Evolutionary conservation across 78 protist genomes (phyloP), one percentile per base, ranked within the genome.

Genomic region (Paulinella micropora): DNA sequence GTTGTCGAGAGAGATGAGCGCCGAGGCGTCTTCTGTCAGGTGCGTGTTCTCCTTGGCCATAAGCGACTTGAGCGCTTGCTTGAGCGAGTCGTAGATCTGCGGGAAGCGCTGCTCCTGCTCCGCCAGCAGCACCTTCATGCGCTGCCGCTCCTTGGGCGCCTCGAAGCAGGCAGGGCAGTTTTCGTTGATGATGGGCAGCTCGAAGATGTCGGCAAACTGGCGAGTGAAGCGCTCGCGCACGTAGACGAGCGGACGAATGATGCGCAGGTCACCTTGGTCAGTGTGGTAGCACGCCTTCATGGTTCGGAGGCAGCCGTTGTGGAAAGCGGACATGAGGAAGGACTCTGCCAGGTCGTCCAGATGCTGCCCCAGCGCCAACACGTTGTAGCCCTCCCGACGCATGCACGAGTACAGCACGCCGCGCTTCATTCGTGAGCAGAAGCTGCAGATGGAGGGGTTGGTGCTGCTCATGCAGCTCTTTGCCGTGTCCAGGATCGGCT

Each of bases 151-250:
- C 88, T 94, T 94, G 6, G 97, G 97, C 2, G 91, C 92, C 37
- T 89, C 90, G 28, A 89, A 89, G 37, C 97, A 95, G 1, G 96
- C 97, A 1, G 97, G 97, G 85, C 97, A 95, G 87, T 93, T 95
- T 32, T 95, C 97, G 15, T 35, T 0, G 4, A 95, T 94, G 3
- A 95, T 91, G 1, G 97, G 97, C 64, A 95, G 90, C n/a, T 41
- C 73, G 84, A 37, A 6, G 39, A 34, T 0, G n/a, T 39, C 79
- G 6, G 97, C 94, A 69, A 93, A 93, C 1, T 31, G 84, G 39
- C 92, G 79, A n/a, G 89, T 34, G 83, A 41, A 88, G 34, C 35
- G 15, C 67, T 95, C 96, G 2, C 97, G 88, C n/a, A 93, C 88
- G 37, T 90, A 79, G 35, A 64, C 81, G 23, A 95, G 40, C 28